A percentile compares a stretch with the other conserved stretches of the same genome.
Evolutionary conservation across 73 alveolate genomes (phyloP).

Genomic region (Symbiodinium pilosum): DNA sequence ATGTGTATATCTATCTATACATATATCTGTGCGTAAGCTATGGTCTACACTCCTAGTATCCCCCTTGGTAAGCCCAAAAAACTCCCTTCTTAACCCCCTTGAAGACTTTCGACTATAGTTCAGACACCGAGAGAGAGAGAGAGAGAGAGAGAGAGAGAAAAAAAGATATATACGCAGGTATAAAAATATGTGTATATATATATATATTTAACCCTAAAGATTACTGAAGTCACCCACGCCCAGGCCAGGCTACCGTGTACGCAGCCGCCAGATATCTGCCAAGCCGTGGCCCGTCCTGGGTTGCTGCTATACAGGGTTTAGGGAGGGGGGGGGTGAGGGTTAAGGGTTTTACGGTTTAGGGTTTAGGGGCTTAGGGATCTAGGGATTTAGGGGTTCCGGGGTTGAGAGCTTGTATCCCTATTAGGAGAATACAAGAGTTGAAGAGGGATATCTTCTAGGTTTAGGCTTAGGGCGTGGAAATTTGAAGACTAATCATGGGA

Average conservation of each 20-base stretch:
- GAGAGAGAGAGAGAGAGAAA: not conserved
- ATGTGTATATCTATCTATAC: too few relatives aligned
- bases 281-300: constrained; percentile 92
- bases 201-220: too few relatives aligned
- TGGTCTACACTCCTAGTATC: too few relatives aligned
- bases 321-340: not conserved
- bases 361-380: constrained; percentile 9
- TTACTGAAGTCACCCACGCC: not conserved
- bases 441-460: not conserved
- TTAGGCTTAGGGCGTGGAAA: too few relatives aligned
- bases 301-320: constrained; percentile 35
- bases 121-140: too few relatives aligned
- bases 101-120: not conserved
- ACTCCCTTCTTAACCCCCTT: too few relatives aligned
- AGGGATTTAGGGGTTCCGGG: constrained; percentile 36
- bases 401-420: constrained; percentile 33
- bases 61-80: too few relatives aligned
- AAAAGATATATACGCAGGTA: not conserved
- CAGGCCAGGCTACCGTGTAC: not conserved
- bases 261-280: constrained; percentile 89
- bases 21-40: too few relatives aligned
- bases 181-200: too few relatives aligned
- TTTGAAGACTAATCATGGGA: too few relatives aligned
- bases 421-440: not conserved
- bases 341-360: not conserved